These are phyloP conservation scores for Dentipellis sp. DNA, from an alignment of 768 basidiomycete genomes.

Conservation along the genomic window DNA sequence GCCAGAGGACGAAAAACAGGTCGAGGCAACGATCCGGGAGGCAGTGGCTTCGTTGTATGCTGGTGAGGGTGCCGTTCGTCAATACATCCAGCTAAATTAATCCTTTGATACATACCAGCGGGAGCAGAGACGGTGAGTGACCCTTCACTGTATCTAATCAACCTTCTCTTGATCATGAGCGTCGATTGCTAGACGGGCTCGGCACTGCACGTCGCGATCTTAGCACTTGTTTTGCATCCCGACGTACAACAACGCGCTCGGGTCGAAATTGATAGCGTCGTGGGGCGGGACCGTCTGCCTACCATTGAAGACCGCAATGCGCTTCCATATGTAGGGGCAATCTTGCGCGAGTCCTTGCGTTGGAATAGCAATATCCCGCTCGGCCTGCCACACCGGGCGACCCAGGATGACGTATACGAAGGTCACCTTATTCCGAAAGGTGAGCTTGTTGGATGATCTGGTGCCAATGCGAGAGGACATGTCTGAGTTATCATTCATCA, in stretches of 20 bases:
- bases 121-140: slow-evolving; percentile 1
- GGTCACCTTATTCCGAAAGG: not conserved
- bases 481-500: too few relatives aligned
- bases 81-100: too few relatives aligned
- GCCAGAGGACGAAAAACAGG: not conserved
- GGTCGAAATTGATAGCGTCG: slow-evolving; percentile 27
- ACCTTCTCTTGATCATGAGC: too few relatives aligned
- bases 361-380: slow-evolving; percentile 4
- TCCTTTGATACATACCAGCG: not conserved
- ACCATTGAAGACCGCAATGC: slow-evolving; percentile 21
- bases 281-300: slow-evolving; percentile 25
- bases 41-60: not conserved
- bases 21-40: not conserved
- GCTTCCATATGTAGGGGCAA: slow-evolving; percentile 28
- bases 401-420: not conserved
- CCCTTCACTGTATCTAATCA: too few relatives aligned
- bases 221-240: slow-evolving; percentile 14
- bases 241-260: slow-evolving; percentile 19
- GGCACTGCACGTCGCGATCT: not conserved
- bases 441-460: too few relatives aligned
- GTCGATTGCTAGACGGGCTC: too few relatives aligned
- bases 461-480: too few relatives aligned
- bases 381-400: not conserved
- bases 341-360: slow-evolving; percentile 30
- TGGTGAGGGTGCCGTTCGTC: not conserved